phyloP scores from a whole-genome alignment of 441 rosid species.

The Macaranga tanarius region DNA sequence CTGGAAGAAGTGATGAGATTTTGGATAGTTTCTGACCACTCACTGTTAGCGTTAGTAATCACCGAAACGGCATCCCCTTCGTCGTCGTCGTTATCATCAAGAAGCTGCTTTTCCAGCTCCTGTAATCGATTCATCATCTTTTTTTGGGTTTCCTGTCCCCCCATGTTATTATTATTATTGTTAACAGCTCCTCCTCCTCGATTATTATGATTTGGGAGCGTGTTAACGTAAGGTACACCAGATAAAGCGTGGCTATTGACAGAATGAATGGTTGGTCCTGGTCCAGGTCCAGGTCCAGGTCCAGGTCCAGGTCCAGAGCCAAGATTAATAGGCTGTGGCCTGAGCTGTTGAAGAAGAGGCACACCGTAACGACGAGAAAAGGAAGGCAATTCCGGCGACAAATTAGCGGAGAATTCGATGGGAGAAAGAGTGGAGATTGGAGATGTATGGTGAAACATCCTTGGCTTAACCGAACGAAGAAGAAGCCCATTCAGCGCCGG shows the following conservation, averaged over 20 bases:
- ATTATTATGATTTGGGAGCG: constrained; percentile 32
- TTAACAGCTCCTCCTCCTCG: constrained; percentile 10
- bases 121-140: constrained; percentile 74
- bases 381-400: constrained; percentile 28
- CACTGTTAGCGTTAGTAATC: constrained; percentile 65
- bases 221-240: constrained; percentile 37
- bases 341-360: constrained; percentile 54
- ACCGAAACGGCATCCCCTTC: constrained; percentile 67
- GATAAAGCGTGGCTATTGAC: constrained; percentile 23
- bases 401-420: constrained; percentile 37
- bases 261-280: constrained; percentile 31
- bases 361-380: constrained; percentile 44
- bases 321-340: constrained; percentile 27
- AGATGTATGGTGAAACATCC: constrained; percentile 46
- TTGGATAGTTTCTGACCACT: constrained; percentile 79
- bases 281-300: constrained; percentile 28
- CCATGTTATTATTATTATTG: not conserved
- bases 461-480: constrained; percentile 69
- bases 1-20: constrained; percentile 44
- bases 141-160: constrained; percentile 50
- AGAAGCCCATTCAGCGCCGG: constrained; percentile 44
- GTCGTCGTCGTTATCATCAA: constrained; percentile 61
- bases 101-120: constrained; percentile 79
- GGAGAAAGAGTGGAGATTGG: constrained; percentile 47
- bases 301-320: constrained; percentile 33